Conservation (phyloP, 2,329 filamentous ascomycete species). For the Aspergillus versicolor region DNA sequence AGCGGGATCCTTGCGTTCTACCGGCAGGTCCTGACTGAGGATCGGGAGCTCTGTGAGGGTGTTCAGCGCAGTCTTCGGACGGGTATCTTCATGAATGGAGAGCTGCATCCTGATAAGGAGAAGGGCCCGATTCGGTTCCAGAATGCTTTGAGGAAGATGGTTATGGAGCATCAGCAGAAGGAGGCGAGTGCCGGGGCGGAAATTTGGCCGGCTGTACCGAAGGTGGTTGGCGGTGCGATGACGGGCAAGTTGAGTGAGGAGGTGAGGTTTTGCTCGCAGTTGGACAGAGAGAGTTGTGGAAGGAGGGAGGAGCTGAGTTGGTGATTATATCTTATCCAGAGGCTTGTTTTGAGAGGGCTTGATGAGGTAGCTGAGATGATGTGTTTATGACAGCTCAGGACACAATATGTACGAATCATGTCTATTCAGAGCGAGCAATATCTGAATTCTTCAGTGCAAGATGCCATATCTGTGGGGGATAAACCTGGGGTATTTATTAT, state of each 20-base stretch:
- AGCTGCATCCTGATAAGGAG: constrained; percentile 61
- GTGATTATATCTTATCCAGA: not conserved
- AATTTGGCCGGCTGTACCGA: constrained; percentile 50
- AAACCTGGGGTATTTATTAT: too few species aligned
- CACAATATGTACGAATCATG: too few species aligned
- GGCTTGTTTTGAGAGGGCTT: too few species aligned
- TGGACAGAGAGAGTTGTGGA: not conserved
- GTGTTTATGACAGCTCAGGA: too few species aligned
- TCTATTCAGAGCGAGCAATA: too few species aligned
- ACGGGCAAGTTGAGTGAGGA: not conserved
- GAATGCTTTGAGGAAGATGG: constrained; percentile 46
- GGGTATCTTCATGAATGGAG: constrained; percentile 62
- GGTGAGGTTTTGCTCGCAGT: not conserved
- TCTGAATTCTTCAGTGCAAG: too few species aligned
- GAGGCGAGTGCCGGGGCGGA: constrained; percentile 43
- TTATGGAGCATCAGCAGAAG: constrained; percentile 46
- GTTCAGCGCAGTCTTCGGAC: constrained; percentile 60
- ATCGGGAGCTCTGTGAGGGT: constrained; percentile 60
- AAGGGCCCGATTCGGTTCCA: constrained; percentile 55
- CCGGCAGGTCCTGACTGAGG: constrained; percentile 63
- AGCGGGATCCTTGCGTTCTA: constrained; percentile 58
- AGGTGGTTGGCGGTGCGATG: not conserved
- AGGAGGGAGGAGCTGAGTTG: not conserved
- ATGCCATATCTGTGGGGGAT: too few species aligned
- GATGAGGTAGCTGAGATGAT: too few species aligned